Percentiles rank a stretch among this genome's conserved stretches.
phyloP scores from a whole-genome alignment of 805 yeast species.

The Candida easanensis region DNA sequence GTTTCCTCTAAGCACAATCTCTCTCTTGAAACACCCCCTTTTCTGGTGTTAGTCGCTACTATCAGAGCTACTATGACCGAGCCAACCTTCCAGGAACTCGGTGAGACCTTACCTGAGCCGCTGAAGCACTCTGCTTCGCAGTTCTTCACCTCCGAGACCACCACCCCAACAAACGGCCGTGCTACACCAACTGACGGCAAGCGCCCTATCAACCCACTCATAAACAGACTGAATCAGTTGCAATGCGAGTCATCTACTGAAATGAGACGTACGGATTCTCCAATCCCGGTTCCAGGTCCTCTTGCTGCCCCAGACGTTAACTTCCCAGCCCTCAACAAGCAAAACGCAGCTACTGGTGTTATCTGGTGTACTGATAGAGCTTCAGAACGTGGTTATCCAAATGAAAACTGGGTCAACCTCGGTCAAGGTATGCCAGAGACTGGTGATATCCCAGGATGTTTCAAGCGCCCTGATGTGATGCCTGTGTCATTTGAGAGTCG shows the following conservation, averaged over 20 bases:
- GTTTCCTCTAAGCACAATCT: too few relatives aligned
- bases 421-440: slow-evolving; percentile 69
- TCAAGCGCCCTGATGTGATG: slow-evolving; percentile 47
- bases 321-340: slow-evolving; percentile 57
- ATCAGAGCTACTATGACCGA: slow-evolving; percentile 12
- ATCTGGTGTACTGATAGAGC: slow-evolving; percentile 66
- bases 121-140: slow-evolving; percentile 25
- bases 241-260: slow-evolving; percentile 1
- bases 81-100: slow-evolving; percentile 24
- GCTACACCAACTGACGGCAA: neutral
- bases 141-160: slow-evolving; percentile 18
- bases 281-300: slow-evolving; percentile 50
- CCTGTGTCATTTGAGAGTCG: slow-evolving; percentile 46
- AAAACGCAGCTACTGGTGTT: slow-evolving; percentile 60
- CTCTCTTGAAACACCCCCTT: too few relatives aligned
- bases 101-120: slow-evolving; percentile 27
- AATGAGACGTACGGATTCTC: slow-evolving; percentile 32
- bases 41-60: too few relatives aligned
- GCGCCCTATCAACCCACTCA: slow-evolving; percentile 9
- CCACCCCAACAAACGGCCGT: slow-evolving; percentile 7
- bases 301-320: slow-evolving; percentile 40
- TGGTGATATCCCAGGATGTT: slow-evolving; percentile 58
- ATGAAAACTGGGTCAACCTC: slow-evolving; percentile 50
- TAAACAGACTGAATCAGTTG: slow-evolving; percentile 1
- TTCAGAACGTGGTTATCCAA: slow-evolving; percentile 49